Base-by-base conservation (phyloP, 1,139 yeast species). In the Yarrowia galli region DNA sequence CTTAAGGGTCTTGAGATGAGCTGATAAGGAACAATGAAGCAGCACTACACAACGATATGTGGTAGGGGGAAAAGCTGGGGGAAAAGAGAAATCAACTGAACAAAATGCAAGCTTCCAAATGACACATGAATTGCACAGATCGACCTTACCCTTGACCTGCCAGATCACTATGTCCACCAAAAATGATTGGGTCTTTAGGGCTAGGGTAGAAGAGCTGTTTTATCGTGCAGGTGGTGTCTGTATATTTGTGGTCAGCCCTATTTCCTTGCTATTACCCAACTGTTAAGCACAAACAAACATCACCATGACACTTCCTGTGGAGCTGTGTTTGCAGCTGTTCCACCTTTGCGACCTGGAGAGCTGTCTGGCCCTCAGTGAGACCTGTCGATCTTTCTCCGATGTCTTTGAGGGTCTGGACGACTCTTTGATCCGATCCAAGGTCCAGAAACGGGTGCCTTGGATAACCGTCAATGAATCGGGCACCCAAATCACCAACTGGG, bases 331-430 rank as follows among this genome's bases (percentile, higher is more conserved):
- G 60, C 60, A 53, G 45, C 32, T 53, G 5, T 53, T 53, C n/a
- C 45, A 12, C 22, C 60, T 53, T 2, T 53, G 60, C 42, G 60
- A 53, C 28, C 18, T 53, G 32, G 60, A 53, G 42, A 38, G 60
- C 32, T 20, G 28, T 23, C 45, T 53, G 32, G 60, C 60, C 10
- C 60, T 53, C 45, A 23, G 28, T 6, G 60, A 53, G n/a, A 53
- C 45, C 32, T 36, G 22, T n/a, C 18, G 18, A 7, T 3, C 45
- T 8, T 53, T 53, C 22, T 7, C 2, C 2, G 22, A 3, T 6
- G 60, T 53, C 9, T 23, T 36, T 16, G 28, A 16, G 15, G 45
- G 60, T 12, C 35, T 53, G 4, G 60, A 53, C 20, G 32, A 53
- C 16, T 4, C 45, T 8, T 15, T 53, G 60, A 22, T 53, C 32